Base-by-base conservation (phyloP, 352 stramenopile genomes). In the Blastocystis sp. region DNA sequence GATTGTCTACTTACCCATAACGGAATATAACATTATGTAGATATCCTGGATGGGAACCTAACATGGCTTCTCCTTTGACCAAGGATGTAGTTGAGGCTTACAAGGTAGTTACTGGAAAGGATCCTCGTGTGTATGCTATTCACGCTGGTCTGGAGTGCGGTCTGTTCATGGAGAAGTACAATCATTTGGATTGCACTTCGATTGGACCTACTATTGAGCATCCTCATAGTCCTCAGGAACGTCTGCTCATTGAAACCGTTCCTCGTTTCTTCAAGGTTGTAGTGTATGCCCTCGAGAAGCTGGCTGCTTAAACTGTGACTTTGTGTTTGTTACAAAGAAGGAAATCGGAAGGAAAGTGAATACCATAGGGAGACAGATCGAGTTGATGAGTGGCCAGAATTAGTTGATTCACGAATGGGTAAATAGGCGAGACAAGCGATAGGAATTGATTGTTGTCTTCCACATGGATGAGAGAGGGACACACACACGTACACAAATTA, bases 141-240 rank as follows among this genome's bases (percentile, higher is more conserved):
- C 91, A 92, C 58, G 91, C 91, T 37, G 91, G 91, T 54, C 89
- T 92, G 4, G 91, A 92, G 79, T 92, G 91, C 76, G 91, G 91
- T 59, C 51, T 92, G 17, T 87, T 92, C 75, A 91, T 90, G 54
- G 89, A 90, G 40, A 92, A 91, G 76, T 76, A 89, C 19, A 64
- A 75, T 2, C 59, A 90, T 33, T 78, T 92, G 75, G 91, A 92
- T 79, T 90, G 87, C 53, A 76, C 91, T 64, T 91, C 88, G 33
- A 90, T 92, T 59, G 91, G 91, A 17, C 91, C 91, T 30, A 59
- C 73, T 33, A 17, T 89, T 3, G 22, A 89, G 66, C 58, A 76
- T 53, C 78, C 78, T 77, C 78, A 89, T 53, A 78, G 56, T 42
- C 78, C 78, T 64, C n/a, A 89, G 66, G 78, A 89, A 51, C 73